Percentiles rank a stretch among this genome's conserved stretches.
Evolutionary conservation across 1,284 basidiomycete species (phyloP).

Genomic region (Baeospora myosura): DNA sequence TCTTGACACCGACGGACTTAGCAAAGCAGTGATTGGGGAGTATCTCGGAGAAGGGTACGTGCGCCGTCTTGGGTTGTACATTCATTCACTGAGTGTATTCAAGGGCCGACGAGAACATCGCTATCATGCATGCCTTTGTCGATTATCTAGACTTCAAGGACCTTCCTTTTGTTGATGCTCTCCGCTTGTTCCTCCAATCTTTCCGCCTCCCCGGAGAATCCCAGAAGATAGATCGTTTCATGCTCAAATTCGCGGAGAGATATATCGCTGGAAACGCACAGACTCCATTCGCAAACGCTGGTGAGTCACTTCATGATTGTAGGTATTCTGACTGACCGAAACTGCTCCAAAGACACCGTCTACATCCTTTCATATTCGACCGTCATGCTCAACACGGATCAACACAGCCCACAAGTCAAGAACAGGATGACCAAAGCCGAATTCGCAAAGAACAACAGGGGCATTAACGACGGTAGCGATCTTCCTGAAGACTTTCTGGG

Average conservation of each 20-base stretch:
- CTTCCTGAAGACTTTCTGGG: conserved; percentile 80
- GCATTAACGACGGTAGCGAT: conserved; percentile 86
- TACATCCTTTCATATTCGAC: conserved; percentile 92
- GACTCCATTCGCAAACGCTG: conserved; percentile 79
- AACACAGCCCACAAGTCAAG: conserved; percentile 91
- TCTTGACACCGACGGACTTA: conserved; percentile 86
- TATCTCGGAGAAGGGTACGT: conserved; percentile 93
- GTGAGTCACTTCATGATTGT: conserved; percentile 30
- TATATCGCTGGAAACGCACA: conserved; percentile 84
- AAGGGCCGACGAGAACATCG: conserved; percentile 82
- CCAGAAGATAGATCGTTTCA: conserved; percentile 97
- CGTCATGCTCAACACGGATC: conserved; percentile 94
- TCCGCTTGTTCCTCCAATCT: conserved; percentile 83
- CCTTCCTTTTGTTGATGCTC: conserved; percentile 78
- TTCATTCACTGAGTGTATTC: conserved; percentile 9
- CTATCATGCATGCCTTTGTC: conserved; percentile 94
- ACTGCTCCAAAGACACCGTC: conserved; percentile 62
- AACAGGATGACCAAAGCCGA: conserved; percentile 85
- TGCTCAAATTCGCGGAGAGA: conserved; percentile 95
- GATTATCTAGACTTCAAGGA: conserved; percentile 83
- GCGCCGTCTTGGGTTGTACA: not conserved
- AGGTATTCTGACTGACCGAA: conserved; percentile 5
- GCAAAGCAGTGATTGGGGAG: conserved; percentile 95
- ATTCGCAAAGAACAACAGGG: conserved; percentile 89
- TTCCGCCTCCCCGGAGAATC: conserved; percentile 94